A percentile compares a stretch with the other conserved stretches of the same genome.
Conservation (phyloP, 345 rosid species). For the Eucalyptus pauciflora region DNA sequence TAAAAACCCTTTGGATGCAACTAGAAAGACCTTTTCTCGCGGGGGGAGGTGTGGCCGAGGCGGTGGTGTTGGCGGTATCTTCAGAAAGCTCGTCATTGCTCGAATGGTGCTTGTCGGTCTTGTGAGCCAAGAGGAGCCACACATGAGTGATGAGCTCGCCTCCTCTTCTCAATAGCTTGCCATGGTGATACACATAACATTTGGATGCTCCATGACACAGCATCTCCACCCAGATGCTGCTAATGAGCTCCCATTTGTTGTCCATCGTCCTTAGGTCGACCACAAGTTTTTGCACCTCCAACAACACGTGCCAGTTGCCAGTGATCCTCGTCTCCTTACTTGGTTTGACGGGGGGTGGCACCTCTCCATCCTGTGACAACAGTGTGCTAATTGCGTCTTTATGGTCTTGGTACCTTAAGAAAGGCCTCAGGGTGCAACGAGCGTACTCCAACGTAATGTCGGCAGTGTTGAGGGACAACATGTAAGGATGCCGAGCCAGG, state of each 20-base stretch:
- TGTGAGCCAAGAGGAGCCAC: background rate
- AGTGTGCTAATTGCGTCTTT: background rate
- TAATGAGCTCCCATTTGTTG: background rate
- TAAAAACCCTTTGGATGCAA: background rate
- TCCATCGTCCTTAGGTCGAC: background rate
- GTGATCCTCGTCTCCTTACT: background rate
- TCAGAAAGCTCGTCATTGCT: background rate
- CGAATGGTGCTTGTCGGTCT: background rate
- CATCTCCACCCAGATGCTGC: constrained; percentile 1
- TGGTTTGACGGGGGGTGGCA: background rate
- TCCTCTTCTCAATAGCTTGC: background rate
- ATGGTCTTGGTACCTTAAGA: background rate
- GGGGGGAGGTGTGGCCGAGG: background rate
- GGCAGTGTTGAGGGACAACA: background rate
- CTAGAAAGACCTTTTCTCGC: background rate
- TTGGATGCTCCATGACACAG: background rate
- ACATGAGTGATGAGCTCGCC: no score
- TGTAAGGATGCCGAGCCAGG: background rate
- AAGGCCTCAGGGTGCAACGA: background rate
- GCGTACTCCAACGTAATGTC: background rate
- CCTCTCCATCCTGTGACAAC: background rate
- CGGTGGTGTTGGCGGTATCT: background rate
- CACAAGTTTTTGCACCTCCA: background rate
- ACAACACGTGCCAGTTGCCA: background rate
- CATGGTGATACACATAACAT: background rate